These are phyloP conservation scores for Jaapia argillacea DNA, from an alignment of 768 basidiomycete species.

Conservation along the genomic window DNA sequence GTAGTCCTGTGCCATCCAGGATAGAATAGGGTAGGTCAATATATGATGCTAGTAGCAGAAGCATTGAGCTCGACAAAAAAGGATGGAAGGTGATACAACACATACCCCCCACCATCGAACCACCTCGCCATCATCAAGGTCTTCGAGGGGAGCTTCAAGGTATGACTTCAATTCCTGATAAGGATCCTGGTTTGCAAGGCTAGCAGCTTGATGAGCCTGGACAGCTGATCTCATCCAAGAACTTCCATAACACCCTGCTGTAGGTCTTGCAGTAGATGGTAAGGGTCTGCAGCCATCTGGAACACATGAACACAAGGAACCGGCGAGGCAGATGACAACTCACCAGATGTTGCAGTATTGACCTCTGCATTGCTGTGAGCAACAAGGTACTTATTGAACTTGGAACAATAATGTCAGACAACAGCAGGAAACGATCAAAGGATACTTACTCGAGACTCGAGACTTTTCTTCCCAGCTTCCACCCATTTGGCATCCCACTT, in stretches of 20 bases:
- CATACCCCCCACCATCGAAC: conserved; percentile 15
- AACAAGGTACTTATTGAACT: not conserved
- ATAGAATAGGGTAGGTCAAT: conserved; percentile 2
- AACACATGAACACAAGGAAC: not conserved
- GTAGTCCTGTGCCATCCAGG: conserved; percentile 8
- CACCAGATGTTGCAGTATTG: not conserved
- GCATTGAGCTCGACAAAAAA: not conserved
- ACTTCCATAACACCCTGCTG: conserved; percentile 4
- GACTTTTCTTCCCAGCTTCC: not conserved
- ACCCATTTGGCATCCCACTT: not conserved
- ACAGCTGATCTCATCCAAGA: conserved; percentile 10
- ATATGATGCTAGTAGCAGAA: not conserved
- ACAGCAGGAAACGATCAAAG: not conserved
- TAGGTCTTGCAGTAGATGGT: not conserved
- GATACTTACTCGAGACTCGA: not conserved
- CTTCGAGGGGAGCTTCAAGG: conserved; percentile 7
- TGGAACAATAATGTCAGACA: not conserved
- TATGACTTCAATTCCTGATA: conserved; percentile 7
- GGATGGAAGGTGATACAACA: conserved; percentile 1
- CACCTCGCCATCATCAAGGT: conserved; percentile 7
- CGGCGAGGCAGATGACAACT: not conserved
- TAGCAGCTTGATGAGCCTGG: conserved; percentile 1
- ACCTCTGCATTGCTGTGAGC: not conserved
- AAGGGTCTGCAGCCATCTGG: not conserved
- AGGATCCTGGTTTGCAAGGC: not conserved